Percentiles rank a stretch among this genome's conserved stretches.
These are phyloP conservation scores for Euphorbia neoarborescens DNA, from an alignment of 441 rosid genomes.

Conservation along the genomic window DNA sequence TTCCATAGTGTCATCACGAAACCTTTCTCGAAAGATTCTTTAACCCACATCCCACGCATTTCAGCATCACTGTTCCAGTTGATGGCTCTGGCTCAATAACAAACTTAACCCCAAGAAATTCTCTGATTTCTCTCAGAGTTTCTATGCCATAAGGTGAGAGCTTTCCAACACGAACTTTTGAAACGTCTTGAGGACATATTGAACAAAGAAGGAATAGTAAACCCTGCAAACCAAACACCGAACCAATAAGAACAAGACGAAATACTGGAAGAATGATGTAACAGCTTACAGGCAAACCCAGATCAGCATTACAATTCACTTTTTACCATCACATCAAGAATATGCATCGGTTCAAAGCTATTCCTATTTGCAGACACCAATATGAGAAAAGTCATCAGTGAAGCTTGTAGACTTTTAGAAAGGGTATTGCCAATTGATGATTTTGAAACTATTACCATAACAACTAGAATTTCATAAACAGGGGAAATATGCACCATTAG, in stretches of 20 bases:
- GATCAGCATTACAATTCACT: too few relatives aligned
- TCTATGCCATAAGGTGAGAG: constrained; percentile 66
- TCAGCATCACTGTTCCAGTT: constrained; percentile 61
- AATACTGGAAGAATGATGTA: neutral
- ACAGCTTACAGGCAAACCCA: neutral
- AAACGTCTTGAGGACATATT: constrained; percentile 61
- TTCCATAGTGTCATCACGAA: constrained; percentile 29
- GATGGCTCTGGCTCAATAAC: constrained; percentile 56
- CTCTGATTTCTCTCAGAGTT: constrained; percentile 57
- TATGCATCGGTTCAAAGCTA: too few relatives aligned
- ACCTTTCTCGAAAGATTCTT: constrained; percentile 62
- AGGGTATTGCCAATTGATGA: neutral
- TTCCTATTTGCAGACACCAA: too few relatives aligned
- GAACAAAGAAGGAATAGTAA: constrained; percentile 72
- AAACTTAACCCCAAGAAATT: constrained; percentile 58
- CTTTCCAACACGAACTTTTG: constrained; percentile 78
- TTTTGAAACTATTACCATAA: neutral
- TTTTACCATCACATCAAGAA: neutral
- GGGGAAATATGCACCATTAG: neutral
- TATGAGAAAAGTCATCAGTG: neutral
- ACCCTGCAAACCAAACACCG: constrained; percentile 40
- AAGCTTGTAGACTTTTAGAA: neutral
- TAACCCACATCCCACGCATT: constrained; percentile 67
- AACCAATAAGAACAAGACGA: constrained; percentile 1
- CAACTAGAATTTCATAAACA: neutral